Evolutionary conservation across 768 basidiomycete species (phyloP).

Genomic region (Asterophora lycoperdoides): DNA sequence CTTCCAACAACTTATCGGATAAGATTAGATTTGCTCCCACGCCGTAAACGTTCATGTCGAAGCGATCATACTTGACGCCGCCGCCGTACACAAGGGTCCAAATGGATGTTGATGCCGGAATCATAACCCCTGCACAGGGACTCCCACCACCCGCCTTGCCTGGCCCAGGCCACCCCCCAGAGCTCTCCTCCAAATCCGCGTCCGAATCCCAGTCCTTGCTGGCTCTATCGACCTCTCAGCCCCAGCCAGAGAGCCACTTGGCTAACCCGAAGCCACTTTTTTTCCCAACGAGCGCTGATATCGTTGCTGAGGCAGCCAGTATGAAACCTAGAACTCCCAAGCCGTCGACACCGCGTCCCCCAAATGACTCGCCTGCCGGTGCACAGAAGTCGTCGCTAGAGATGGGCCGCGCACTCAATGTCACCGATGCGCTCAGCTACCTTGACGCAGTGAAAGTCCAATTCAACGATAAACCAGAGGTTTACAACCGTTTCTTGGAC

Average conservation of each 20-base stretch:
- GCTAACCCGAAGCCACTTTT: constrained; percentile 4
- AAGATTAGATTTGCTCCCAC: constrained; percentile 18
- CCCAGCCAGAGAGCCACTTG: not conserved
- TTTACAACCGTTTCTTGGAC: constrained; percentile 91
- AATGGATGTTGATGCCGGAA: constrained; percentile 23
- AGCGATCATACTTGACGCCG: constrained; percentile 9
- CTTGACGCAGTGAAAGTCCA: constrained; percentile 92
- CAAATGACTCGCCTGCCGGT: constrained; percentile 25
- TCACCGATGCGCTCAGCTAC: constrained; percentile 90
- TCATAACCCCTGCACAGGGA: constrained; percentile 15
- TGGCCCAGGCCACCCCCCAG: constrained; percentile 11
- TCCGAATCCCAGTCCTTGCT: constrained; percentile 6
- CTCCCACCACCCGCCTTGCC: constrained; percentile 17
- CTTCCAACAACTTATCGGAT: constrained; percentile 17
- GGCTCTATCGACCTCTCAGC: constrained; percentile 4
- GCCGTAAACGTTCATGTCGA: constrained; percentile 8
- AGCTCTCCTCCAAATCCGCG: constrained; percentile 5
- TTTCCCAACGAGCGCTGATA: not conserved
- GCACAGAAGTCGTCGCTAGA: constrained; percentile 33
- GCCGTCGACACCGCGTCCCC: constrained; percentile 35
- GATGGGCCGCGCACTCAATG: constrained; percentile 70
- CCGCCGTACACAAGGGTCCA: constrained; percentile 12
- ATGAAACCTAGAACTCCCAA: constrained; percentile 14
- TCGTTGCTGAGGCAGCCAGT: not conserved
- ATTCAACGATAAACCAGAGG: constrained; percentile 86